Conservation (phyloP, 202 grass and related monocot species). For the Musa balbisiana region DNA sequence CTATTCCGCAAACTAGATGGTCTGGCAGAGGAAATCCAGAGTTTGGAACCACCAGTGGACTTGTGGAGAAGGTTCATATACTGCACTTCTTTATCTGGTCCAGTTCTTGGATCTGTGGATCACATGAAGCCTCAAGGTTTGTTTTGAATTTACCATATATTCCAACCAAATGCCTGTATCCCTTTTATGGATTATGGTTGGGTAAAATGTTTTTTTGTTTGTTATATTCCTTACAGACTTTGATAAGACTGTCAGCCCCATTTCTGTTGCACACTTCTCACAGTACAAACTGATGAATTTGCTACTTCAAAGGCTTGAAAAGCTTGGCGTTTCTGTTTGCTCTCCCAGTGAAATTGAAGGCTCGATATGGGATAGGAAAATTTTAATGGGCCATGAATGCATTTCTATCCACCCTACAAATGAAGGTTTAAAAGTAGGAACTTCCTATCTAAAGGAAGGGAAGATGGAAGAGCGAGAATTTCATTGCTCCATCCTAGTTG, state of each 20-base stretch:
- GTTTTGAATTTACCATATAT: slow-evolving; percentile 2
- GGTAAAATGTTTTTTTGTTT: slow-evolving; percentile 15
- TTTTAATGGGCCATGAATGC: slow-evolving; percentile 85
- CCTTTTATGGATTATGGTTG: slow-evolving; percentile 1
- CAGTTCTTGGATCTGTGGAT: slow-evolving; percentile 80
- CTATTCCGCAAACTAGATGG: slow-evolving; percentile 82
- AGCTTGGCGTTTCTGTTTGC: slow-evolving; percentile 47
- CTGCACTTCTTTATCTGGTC: slow-evolving; percentile 76
- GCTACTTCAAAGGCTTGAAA: slow-evolving; percentile 66
- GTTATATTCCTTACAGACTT: slow-evolving; percentile 47
- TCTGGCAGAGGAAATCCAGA: slow-evolving; percentile 67
- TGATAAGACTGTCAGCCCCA: slow-evolving; percentile 58
- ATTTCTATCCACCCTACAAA: slow-evolving; percentile 45
- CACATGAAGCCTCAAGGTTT: slow-evolving; percentile 92
- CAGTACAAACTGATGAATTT: slow-evolving; percentile 77
- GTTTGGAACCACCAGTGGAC: slow-evolving; percentile 62
- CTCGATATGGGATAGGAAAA: slow-evolving; percentile 41
- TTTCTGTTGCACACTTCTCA: slow-evolving; percentile 81
- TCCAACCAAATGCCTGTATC: neutral
- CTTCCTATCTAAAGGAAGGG: slow-evolving; percentile 32
- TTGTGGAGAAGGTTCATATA: slow-evolving; percentile 93
- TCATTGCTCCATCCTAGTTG: slow-evolving; percentile 65
- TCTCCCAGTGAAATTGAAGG: slow-evolving; percentile 31
- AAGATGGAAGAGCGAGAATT: slow-evolving; percentile 50
- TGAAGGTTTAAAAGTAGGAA: slow-evolving; percentile 49